These are phyloP conservation scores for Ramalina intermedia DNA, from an alignment of 495 filamentous ascomycete species.

Conservation along the genomic window DNA sequence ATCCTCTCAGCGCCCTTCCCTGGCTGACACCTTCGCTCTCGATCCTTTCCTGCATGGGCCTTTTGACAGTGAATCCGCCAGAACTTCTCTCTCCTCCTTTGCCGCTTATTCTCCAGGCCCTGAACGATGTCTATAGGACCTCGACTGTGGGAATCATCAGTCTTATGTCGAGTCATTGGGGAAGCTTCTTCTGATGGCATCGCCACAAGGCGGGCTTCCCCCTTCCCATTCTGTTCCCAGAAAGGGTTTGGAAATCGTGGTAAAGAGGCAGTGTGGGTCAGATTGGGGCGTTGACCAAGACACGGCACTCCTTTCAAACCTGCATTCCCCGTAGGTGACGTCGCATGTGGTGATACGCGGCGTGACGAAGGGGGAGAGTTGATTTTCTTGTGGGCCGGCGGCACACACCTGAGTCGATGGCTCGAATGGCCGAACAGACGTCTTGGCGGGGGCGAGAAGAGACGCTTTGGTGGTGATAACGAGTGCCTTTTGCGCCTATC, in stretches of 20 bases:
- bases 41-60: conserved; percentile 37
- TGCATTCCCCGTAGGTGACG: conserved; percentile 19
- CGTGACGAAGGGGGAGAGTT: conserved; percentile 40
- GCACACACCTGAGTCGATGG: conserved; percentile 52
- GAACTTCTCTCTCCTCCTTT: conserved; percentile 79
- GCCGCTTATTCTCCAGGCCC: conserved; percentile 84
- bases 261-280: conserved; percentile 54
- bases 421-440: conserved; percentile 55
- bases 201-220: conserved; percentile 17
- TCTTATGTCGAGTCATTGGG: conserved; percentile 12
- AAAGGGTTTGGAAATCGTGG: conserved; percentile 61
- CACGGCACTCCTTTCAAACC: conserved; percentile 30
- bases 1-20: conserved; percentile 88
- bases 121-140: conserved; percentile 95
- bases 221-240: conserved; percentile 31
- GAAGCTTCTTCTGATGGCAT: conserved; percentile 25
- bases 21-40: conserved; percentile 46
- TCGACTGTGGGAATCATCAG: conserved; percentile 41
- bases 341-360: conserved; percentile 31
- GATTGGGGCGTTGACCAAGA: conserved; percentile 49
- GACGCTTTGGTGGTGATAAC: conserved; percentile 31
- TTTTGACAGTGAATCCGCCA: conserved; percentile 68
- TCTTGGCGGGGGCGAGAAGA: conserved; percentile 48
- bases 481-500: conserved; percentile 1
- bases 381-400: conserved; percentile 28